Evolutionary conservation across 805 yeast genomes (phyloP), one percentile per base, ranked within the genome.

Genomic region (Crinitomyces ghanaensis): DNA sequence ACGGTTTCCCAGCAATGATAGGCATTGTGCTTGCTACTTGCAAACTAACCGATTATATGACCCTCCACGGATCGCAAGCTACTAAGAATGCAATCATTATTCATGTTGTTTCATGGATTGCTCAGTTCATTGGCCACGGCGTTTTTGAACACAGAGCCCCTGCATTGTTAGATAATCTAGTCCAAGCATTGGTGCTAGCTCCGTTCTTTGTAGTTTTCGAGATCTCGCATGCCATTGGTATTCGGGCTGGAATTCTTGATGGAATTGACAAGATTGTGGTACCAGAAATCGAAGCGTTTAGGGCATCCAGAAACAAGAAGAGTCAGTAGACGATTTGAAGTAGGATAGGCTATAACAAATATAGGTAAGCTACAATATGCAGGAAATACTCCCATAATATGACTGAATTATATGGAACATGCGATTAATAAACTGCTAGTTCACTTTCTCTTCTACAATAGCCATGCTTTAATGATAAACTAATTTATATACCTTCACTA

Each of bases 201-300:
- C 97, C 97, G 1, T 84, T 72, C 49, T 86, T 88, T 52, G 93
- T 85, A 3, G 60, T 76, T 9, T 82, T 76, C 53, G 97, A 91
- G 53, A 49, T 77, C 2, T 65, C 81, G 9, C 82, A 83, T 46
- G 53, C 59, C 36, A 45, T 74, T n/a, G 95, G 95, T 0, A 68
- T 59, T 48, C 64, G 72, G 44, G 55, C 54, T 34, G 71, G 67
- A 18, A 54, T 77, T 35, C 63, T 72, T 38, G 62, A 57, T 36
- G 45, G 51, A 4, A 72, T 78, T 65, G 66, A 69, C 57, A 40
- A 49, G 46, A 40, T 60, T 50, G 53, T 69, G 9, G 22, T 19
- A 19, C 41, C 40, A 6, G 43, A 40, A 20, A 30, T 30, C 17
- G 31, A 36, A 12, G 33, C 26, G 15, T 36, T 39, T 35, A n/a